Evolutionary conservation across 2,329 filamentous ascomycete species (phyloP).

Genomic region (Ceratocystis papillata): DNA sequence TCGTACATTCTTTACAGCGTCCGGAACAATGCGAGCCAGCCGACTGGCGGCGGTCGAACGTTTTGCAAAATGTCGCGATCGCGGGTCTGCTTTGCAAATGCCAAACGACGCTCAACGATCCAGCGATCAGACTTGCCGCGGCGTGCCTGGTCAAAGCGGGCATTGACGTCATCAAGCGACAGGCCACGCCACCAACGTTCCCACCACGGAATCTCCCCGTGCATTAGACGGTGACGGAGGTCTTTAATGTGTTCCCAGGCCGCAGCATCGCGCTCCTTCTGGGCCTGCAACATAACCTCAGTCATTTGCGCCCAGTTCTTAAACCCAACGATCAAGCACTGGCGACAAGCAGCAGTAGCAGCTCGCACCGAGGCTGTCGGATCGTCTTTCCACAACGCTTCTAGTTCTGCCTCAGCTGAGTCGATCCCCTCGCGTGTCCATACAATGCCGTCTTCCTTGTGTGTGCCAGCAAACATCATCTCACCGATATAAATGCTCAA

Average conservation of each 20-base stretch:
- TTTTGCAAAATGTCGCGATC: conserved; percentile 45
- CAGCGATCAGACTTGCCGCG: conserved; percentile 46
- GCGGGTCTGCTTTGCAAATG: conserved; percentile 28
- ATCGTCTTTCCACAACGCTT: conserved; percentile 28
- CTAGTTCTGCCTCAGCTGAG: conserved; percentile 59
- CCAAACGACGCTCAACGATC: conserved; percentile 40
- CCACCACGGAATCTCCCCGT: conserved; percentile 22
- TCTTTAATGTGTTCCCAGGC: conserved; percentile 33
- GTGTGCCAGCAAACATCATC: conserved; percentile 62
- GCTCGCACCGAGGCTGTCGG: conserved; percentile 27
- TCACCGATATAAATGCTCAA: conserved; percentile 87
- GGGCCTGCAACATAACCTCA: conserved; percentile 30
- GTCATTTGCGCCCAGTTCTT: conserved; percentile 81
- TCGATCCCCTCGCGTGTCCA: conserved; percentile 89
- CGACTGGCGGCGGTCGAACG: conserved; percentile 32
- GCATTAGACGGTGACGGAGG: conserved; percentile 27
- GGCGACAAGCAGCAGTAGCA: conserved; percentile 50
- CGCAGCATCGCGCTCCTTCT: conserved; percentile 43
- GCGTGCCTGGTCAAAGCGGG: conserved; percentile 31
- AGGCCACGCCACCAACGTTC: conserved; percentile 29
- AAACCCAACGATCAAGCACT: conserved; percentile 67
- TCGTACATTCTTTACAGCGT: conserved; percentile 6
- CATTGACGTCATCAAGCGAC: conserved; percentile 33
- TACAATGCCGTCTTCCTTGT: conserved; percentile 59
- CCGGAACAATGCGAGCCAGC: conserved; percentile 33